These are phyloP conservation scores for Rhodotorula sp. DNA, from an alignment of 1,284 basidiomycete species.

Conservation along the genomic window DNA sequence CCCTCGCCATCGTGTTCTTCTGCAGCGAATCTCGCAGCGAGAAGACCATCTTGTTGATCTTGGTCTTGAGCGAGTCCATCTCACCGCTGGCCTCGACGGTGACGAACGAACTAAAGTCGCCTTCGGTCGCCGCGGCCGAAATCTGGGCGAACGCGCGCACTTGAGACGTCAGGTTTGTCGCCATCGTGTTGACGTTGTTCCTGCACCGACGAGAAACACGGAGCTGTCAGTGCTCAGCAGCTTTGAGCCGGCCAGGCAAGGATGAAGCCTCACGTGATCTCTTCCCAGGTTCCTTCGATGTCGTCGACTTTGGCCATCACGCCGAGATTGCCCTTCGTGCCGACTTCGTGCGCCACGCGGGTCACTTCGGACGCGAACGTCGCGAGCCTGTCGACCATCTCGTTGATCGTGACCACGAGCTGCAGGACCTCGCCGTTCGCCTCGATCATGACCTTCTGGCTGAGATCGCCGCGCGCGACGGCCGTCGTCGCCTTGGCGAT, in stretches of 20 bases:
- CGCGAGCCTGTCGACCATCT: conserved; percentile 44
- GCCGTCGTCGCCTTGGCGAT: conserved; percentile 78
- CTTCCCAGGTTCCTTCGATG: conserved; percentile 97
- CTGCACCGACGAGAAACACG: neutral
- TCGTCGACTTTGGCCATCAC: conserved; percentile 97
- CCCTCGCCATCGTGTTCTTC: conserved; percentile 97
- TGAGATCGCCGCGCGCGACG: conserved; percentile 89
- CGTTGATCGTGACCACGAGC: conserved; percentile 67
- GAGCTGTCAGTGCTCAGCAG: conserved; percentile 7
- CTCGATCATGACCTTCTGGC: conserved; percentile 86
- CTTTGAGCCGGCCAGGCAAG: conserved; percentile 1
- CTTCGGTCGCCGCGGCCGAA: conserved; percentile 96
- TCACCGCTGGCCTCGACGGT: conserved; percentile 98
- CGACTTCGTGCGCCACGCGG: conserved; percentile 79
- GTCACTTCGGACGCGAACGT: conserved; percentile 60
- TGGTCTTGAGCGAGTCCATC: conserved; percentile 99
- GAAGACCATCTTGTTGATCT: conserved; percentile 99
- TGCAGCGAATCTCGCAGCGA: conserved; percentile 95
- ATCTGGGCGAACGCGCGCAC: conserved; percentile 99
- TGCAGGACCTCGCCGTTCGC: conserved; percentile 94
- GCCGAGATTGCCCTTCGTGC: conserved; percentile 92
- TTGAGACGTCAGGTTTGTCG: conserved; percentile 71
- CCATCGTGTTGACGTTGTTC: conserved; percentile 83
- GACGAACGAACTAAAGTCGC: conserved; percentile 98
- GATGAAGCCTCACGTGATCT: conserved; percentile 77